Evolutionary conservation across 768 basidiomycete species (phyloP), one percentile per base, ranked within the genome.

Genomic region (Krasilnikovozyma curviuscula): DNA sequence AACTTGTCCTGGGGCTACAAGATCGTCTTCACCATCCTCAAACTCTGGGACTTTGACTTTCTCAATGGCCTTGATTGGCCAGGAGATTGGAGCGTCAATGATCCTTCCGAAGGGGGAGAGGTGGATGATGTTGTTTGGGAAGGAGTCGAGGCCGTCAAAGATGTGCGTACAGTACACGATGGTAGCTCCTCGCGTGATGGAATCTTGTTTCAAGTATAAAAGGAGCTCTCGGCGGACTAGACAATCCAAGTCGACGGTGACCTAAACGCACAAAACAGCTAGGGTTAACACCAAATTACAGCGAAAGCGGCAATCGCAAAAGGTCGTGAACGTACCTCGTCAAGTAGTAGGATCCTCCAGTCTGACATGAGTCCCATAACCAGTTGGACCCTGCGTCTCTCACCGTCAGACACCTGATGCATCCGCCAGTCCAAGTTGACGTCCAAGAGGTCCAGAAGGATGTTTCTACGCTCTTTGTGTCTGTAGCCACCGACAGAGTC

Each of bases 401-500:
- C 93, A 40, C 93, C 93, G 62, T 98, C 93, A 3, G 86, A 91
- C 50, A 98, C 89, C 50, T 78, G 66, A 60, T 91, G 84, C 84
- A 91, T 89, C 54, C 42, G 66, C 67, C 69, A 98, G 60, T 88
- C 82, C 18, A 95, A 67, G 66, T 98, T 93, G 49, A 98, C 75
- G 61, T 97, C 89, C 35, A 97, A 69, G 51, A 98, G 81, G 64
- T 86, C 79, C 46, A 98, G 76, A 3, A 98, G 71, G 7, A 59
- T 66, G 62, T 98, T 84, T 34, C 91, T 71, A 27, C 88, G 73
- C 56, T 78, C 79, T 63, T 91, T 91, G 67, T 95, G 74, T 45
- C 86, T 72, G 62, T 93, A 95, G 0, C 93, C 93, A 13, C 93
- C 93, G 5, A 98, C 84, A 16, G 85, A 89, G 63, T 98, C 84